These are phyloP conservation scores for Rhynchospora tenuis DNA, from an alignment of 176 grass and related monocot species.

Conservation along the genomic window DNA sequence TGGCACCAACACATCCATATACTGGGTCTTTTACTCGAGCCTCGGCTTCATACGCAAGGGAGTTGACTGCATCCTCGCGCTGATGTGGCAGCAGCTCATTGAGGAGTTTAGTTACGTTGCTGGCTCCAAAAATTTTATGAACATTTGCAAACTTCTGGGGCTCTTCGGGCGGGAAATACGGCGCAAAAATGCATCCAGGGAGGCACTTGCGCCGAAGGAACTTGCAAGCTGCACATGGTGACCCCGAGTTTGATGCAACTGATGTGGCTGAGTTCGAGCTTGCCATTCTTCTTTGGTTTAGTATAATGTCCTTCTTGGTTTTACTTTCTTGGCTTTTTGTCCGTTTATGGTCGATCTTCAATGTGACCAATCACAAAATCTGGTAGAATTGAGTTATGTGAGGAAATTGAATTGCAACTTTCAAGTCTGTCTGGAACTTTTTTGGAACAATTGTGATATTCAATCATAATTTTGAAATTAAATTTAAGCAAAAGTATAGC, in stretches of 20 bases:
- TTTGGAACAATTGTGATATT: too few relatives aligned
- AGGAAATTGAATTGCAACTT: neutral
- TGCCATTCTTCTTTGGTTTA: neutral
- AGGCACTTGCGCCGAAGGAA: conserved; percentile 18
- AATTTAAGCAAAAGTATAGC: too few relatives aligned
- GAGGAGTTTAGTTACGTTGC: conserved; percentile 29
- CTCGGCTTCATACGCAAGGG: conserved; percentile 31
- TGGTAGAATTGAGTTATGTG: neutral
- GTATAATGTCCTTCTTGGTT: neutral
- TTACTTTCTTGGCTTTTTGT: neutral
- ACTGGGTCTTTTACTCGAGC: conserved; percentile 22
- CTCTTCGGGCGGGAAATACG: conserved; percentile 22
- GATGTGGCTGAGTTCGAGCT: conserved; percentile 7
- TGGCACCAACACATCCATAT: conserved; percentile 24
- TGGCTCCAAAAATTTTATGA: conserved; percentile 21
- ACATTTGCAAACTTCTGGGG: conserved; percentile 27
- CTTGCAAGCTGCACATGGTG: conserved; percentile 26
- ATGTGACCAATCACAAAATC: neutral
- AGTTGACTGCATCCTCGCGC: conserved; percentile 24
- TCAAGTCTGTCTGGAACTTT: neutral
- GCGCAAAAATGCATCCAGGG: conserved; percentile 27
- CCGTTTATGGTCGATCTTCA: neutral
- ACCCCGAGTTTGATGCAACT: neutral
- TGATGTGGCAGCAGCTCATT: conserved; percentile 26
- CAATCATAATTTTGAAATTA: too few relatives aligned